phyloP scores from a whole-genome alignment of 1,284 basidiomycete genomes.

The Stygiomarasmius scandens region DNA sequence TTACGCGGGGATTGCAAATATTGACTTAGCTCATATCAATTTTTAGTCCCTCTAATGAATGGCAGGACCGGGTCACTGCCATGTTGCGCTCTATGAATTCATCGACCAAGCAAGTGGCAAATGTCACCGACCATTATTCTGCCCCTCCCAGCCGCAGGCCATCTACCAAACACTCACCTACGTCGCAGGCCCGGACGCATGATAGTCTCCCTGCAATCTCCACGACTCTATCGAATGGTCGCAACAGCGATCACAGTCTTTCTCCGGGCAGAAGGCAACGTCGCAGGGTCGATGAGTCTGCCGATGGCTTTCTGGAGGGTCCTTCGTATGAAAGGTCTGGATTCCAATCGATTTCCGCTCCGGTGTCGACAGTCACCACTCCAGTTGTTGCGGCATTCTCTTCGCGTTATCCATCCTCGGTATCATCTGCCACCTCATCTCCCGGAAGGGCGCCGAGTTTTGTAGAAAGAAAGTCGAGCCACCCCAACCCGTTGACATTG shows the following conservation, averaged over 20 bases:
- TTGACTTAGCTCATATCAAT: not conserved
- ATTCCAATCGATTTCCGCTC: conserved; percentile 2
- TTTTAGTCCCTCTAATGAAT: conserved; percentile 75
- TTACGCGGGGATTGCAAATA: not conserved
- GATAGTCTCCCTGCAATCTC: conserved; percentile 2
- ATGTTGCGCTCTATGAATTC: conserved; percentile 35
- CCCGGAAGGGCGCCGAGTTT: not conserved
- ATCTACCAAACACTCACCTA: not conserved
- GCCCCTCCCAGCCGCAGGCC: not conserved
- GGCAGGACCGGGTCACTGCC: conserved; percentile 69
- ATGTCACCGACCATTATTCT: conserved; percentile 2
- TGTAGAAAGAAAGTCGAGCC: not conserved
- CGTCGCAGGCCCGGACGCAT: not conserved
- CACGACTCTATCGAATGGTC: not conserved
- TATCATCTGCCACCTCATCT: not conserved
- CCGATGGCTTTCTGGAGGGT: not conserved
- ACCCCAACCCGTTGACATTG: not conserved
- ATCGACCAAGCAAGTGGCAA: conserved; percentile 3
- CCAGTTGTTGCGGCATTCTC: not conserved
- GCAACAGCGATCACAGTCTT: not conserved
- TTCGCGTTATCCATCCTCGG: not conserved
- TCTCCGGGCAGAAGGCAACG: conserved; percentile 15
- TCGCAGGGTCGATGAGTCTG: conserved; percentile 7
- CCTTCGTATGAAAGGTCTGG: not conserved
- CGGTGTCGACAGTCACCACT: conserved; percentile 5